Evolutionary conservation across 306 rosid genomes (phyloP).

Genomic region (Coriaria nepalensis): DNA sequence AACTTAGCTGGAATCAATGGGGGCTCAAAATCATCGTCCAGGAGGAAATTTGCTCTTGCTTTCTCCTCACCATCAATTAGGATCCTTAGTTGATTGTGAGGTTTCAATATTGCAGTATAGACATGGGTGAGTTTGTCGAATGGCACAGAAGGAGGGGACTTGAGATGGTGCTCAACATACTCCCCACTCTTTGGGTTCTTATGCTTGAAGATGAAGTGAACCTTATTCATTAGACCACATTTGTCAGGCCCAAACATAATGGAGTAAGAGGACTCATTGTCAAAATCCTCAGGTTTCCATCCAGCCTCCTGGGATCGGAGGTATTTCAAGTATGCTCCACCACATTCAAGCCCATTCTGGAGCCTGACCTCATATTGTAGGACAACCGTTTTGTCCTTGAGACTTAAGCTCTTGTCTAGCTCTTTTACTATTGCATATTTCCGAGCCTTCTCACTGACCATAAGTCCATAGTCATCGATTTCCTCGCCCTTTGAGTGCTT

Average conservation of each 20-base stretch:
- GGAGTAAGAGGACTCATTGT: conserved; percentile 75
- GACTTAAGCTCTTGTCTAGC: conserved; percentile 42
- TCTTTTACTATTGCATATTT: conserved; percentile 82
- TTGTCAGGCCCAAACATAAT: conserved; percentile 97
- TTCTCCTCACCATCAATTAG: conserved; percentile 44
- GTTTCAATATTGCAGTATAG: conserved; percentile 67
- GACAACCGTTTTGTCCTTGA: conserved; percentile 63
- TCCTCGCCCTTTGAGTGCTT: conserved; percentile 86
- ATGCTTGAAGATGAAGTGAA: conserved; percentile 89
- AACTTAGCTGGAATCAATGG: conserved; percentile 71
- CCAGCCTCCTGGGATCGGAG: conserved; percentile 84
- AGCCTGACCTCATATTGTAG: conserved; percentile 85
- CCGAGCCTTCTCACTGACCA: conserved; percentile 77
- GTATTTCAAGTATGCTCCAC: conserved; percentile 92
- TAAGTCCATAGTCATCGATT: conserved; percentile 80
- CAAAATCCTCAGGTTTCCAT: conserved; percentile 69
- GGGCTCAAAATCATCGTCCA: conserved; percentile 82
- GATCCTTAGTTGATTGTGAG: conserved; percentile 27
- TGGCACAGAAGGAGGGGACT: conserved; percentile 78
- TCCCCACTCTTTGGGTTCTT: conserved; percentile 84
- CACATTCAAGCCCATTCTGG: conserved; percentile 93
- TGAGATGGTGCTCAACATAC: conserved; percentile 80
- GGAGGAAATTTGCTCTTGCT: conserved; percentile 37
- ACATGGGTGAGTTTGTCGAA: conserved; percentile 79
- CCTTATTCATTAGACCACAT: conserved; percentile 92